These are phyloP conservation scores for Onygenales sp. DNA, from an alignment of 2,329 filamentous ascomycete species.

Conservation along the genomic window DNA sequence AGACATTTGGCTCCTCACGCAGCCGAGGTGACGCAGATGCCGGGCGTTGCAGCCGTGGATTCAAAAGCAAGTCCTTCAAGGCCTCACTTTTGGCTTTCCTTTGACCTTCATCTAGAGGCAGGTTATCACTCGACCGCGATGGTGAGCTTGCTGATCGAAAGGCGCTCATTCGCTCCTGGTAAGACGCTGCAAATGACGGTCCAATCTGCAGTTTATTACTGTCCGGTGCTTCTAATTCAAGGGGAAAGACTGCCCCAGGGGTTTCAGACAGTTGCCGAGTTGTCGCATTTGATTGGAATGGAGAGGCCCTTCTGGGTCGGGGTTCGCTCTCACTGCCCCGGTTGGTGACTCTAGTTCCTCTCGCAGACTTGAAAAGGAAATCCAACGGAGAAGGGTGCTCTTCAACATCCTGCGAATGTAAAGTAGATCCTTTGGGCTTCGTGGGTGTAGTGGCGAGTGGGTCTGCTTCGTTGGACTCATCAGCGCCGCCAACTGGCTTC, in stretches of 20 bases:
- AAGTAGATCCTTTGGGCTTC: constrained; percentile 31
- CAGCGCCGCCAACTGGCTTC: constrained; percentile 25
- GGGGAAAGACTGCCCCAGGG: constrained; percentile 51
- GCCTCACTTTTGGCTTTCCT: constrained; percentile 35
- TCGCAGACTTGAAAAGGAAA: constrained; percentile 80
- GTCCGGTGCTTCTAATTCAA: constrained; percentile 58
- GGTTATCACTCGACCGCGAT: constrained; percentile 16
- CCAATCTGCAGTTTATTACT: constrained; percentile 45
- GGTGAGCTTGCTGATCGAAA: constrained; percentile 28
- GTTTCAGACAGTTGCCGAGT: constrained; percentile 37
- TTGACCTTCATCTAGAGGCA: constrained; percentile 28
- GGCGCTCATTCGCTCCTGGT: constrained; percentile 37
- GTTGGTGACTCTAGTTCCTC: constrained; percentile 51
- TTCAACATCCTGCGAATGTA: constrained; percentile 29
- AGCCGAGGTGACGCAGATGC: constrained; percentile 22
- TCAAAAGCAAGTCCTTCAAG: constrained; percentile 37
- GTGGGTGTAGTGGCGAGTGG: constrained; percentile 32
- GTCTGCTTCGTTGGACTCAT: constrained; percentile 27
- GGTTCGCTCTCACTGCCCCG: constrained; percentile 36
- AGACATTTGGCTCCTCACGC: constrained; percentile 13
- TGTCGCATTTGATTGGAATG: constrained; percentile 35
- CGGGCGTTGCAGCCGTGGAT: constrained; percentile 29
- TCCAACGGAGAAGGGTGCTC: constrained; percentile 66
- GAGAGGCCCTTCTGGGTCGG: constrained; percentile 42
- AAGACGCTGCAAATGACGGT: constrained; percentile 57